Conservation (phyloP, 352 stramenopile genomes). For the Blastocystis sp. region DNA sequence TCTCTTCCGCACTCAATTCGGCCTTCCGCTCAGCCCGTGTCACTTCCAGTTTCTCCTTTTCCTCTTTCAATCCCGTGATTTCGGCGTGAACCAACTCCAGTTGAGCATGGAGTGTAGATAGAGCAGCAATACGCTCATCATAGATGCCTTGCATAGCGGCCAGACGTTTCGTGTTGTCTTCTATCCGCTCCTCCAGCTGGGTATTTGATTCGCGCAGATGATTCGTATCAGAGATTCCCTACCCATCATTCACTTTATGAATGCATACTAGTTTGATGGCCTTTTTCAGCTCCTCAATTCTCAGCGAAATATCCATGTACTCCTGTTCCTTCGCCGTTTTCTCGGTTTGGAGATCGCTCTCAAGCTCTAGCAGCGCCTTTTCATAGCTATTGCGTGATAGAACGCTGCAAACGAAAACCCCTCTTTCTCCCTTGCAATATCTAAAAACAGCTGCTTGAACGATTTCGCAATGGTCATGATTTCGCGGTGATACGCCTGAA, state of each 20-base stretch:
- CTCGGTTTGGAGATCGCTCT: conserved; percentile 14
- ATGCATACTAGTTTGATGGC: not conserved
- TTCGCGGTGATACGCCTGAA: conserved; percentile 53
- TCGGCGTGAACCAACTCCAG: not conserved
- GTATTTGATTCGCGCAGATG: not conserved
- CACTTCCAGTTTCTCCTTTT: not conserved
- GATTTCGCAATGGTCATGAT: conserved; percentile 42
- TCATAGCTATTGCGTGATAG: conserved; percentile 15
- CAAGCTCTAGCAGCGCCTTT: not conserved
- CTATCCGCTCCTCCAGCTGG: not conserved
- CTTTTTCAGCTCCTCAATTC: conserved; percentile 33
- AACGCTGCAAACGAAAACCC: not conserved
- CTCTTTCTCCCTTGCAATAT: conserved; percentile 41
- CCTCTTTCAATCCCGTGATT: not conserved
- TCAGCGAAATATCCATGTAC: not conserved
- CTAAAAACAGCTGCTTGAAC: conserved; percentile 43
- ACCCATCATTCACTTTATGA: not conserved
- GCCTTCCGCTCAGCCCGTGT: not conserved
- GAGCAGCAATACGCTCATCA: not conserved
- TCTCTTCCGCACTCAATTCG: not conserved
- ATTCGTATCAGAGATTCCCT: conserved; percentile 22
- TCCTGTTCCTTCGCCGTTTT: conserved; percentile 25
- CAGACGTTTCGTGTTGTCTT: not conserved
- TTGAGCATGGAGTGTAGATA: not conserved
- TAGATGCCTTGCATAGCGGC: not conserved